These are phyloP conservation scores for Lachnellula cervina DNA, from an alignment of 2,329 filamentous ascomycete genomes.

Conservation along the genomic window DNA sequence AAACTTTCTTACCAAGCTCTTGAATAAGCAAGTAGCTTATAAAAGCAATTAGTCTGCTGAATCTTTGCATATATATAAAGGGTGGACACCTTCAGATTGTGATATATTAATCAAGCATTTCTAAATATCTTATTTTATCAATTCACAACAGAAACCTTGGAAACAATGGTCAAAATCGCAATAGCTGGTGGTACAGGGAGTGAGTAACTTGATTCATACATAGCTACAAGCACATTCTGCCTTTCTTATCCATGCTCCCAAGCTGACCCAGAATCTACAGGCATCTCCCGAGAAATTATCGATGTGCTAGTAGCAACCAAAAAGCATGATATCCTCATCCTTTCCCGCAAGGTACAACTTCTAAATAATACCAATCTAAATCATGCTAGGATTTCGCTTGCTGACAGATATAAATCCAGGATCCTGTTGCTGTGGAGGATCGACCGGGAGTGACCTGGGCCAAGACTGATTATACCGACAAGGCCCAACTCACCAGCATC, in stretches of 20 bases:
- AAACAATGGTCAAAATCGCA: slow-evolving; percentile 40
- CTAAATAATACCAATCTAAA: background rate
- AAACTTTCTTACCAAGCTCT: background rate
- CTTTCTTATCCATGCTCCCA: background rate
- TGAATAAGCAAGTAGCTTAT: no score
- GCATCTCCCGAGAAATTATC: slow-evolving; percentile 48
- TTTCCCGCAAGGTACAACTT: slow-evolving; percentile 27
- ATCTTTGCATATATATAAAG: background rate
- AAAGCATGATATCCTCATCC: slow-evolving; percentile 48
- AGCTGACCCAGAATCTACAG: slow-evolving; percentile 30
- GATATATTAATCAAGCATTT: background rate
- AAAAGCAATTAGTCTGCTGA: background rate
- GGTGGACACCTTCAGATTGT: background rate
- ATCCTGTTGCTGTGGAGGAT: slow-evolving; percentile 13
- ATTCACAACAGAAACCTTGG: background rate
- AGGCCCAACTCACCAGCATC: slow-evolving; percentile 30
- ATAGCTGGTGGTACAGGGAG: slow-evolving; percentile 42
- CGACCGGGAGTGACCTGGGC: slow-evolving; percentile 35
- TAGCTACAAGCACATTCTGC: background rate
- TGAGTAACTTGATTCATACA: slow-evolving; percentile 22
- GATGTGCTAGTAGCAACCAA: slow-evolving; percentile 43
- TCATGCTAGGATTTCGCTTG: no score
- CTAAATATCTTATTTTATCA: background rate
- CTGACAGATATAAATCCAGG: slow-evolving; percentile 15
- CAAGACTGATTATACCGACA: slow-evolving; percentile 39